Conservation (phyloP, 1,139 yeast genomes). For the Suzukiozyma palmioleophila region DNA sequence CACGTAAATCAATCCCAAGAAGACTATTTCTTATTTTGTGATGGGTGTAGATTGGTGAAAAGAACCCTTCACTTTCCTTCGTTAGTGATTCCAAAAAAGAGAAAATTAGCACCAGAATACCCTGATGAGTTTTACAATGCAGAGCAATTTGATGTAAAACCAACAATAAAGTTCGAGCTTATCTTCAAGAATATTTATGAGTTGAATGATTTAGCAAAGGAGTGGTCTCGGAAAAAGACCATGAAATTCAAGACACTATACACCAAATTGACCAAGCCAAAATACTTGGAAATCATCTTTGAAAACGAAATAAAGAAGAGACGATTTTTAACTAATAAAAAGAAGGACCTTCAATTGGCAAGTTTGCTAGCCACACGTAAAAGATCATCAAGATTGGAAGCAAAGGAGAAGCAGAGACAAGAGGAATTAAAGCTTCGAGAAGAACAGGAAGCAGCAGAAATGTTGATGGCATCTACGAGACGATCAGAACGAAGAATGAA, state of each 20-base stretch:
- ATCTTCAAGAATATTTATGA: constrained; percentile 31
- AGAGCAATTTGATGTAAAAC: constrained; percentile 27
- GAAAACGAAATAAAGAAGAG: constrained; percentile 35
- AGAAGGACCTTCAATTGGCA: constrained; percentile 45
- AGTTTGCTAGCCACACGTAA: constrained; percentile 47
- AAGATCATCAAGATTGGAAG: constrained; percentile 46
- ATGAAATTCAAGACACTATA: constrained; percentile 13
- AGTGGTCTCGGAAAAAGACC: constrained; percentile 11
- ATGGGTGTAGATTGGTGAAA: constrained; percentile 40
- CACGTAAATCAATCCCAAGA: constrained; percentile 13
- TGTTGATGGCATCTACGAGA: constrained; percentile 29
- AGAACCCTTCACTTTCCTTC: constrained; percentile 29
- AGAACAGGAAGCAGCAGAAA: constrained; percentile 28
- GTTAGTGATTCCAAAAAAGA: constrained; percentile 37
- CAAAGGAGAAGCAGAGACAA: constrained; percentile 43
- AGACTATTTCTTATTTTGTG: constrained; percentile 42
- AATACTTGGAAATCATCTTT: constrained; percentile 21
- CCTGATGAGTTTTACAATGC: constrained; percentile 27
- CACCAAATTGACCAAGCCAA: constrained; percentile 15
- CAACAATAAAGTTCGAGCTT: constrained; percentile 25
- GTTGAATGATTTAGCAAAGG: constrained; percentile 21
- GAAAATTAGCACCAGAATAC: constrained; percentile 29
- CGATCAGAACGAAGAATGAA: constrained; percentile 35
- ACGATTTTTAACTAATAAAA: constrained; percentile 36
- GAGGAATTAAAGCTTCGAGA: constrained; percentile 34